Conservation (phyloP, 768 basidiomycete genomes). For the Tricholoma saponaceum region DNA sequence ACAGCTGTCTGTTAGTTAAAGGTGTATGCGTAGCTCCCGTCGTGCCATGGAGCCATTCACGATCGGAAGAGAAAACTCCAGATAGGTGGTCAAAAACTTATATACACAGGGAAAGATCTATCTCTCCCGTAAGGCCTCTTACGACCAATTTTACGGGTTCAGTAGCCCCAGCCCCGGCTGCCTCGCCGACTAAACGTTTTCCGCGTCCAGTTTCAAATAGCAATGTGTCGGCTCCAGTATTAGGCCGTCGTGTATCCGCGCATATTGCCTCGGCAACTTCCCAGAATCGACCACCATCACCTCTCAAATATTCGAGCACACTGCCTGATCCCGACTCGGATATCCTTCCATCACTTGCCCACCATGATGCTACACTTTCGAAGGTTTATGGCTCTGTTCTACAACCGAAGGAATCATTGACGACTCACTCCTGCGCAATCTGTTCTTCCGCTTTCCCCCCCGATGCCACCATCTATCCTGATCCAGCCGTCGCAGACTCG, state of each 20-base stretch:
- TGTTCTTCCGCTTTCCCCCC: constrained; percentile 68
- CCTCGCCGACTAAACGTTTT: constrained; percentile 41
- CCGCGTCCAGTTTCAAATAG: constrained; percentile 39
- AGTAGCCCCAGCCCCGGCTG: constrained; percentile 12
- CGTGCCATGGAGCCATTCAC: constrained; percentile 57
- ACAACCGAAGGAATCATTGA: constrained; percentile 72
- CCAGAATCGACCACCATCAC: constrained; percentile 47
- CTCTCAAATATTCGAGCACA: constrained; percentile 50
- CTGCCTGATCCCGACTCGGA: constrained; percentile 52
- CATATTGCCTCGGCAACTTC: constrained; percentile 55
- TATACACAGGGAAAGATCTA: constrained; percentile 46
- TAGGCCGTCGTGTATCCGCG: constrained; percentile 48
- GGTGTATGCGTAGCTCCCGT: constrained; percentile 50
- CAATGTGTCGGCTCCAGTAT: constrained; percentile 24
- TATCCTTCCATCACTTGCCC: constrained; percentile 54
- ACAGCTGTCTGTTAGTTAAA: constrained; percentile 1
- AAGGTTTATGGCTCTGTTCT: constrained; percentile 85
- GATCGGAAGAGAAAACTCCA: constrained; percentile 36
- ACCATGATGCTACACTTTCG: constrained; percentile 55
- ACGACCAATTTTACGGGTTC: constrained; percentile 14
- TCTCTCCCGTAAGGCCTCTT: constrained; percentile 36
- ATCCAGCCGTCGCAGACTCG: constrained; percentile 41
- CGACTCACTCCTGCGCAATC: constrained; percentile 62
- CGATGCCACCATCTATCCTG: constrained; percentile 84
- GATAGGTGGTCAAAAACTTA: constrained; percentile 85